Conservation (phyloP, 2,329 filamentous ascomycete genomes). For the Exophiala calicioides region DNA sequence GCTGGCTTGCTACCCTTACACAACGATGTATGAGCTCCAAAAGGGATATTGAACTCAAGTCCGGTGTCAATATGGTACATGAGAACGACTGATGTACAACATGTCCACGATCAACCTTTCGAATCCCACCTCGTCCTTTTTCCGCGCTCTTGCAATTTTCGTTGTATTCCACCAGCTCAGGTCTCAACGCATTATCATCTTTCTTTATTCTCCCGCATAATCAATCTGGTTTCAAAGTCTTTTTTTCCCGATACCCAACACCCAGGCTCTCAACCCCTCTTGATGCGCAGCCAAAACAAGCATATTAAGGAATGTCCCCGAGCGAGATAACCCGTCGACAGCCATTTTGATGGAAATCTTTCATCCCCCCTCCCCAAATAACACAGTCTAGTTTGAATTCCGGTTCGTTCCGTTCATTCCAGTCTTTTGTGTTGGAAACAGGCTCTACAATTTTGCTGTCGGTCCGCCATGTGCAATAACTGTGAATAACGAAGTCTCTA, state of each 20-base stretch:
- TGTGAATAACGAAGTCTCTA: conserved; percentile 12
- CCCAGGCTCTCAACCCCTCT: conserved; percentile 2
- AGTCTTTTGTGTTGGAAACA: conserved; percentile 15
- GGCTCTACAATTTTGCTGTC: conserved; percentile 9
- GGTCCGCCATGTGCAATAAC: conserved; percentile 11
- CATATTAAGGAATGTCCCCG: no score
- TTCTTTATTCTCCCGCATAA: conserved; percentile 14
- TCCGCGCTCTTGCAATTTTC: neutral
- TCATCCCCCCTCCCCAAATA: no score
- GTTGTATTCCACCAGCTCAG: conserved; percentile 1
- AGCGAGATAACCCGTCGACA: no score
- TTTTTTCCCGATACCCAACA: conserved; percentile 8
- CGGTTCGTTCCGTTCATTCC: conserved; percentile 6
- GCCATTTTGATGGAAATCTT: no score
- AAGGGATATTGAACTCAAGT: neutral
- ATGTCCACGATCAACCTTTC: neutral
- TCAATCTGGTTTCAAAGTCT: conserved; percentile 14
- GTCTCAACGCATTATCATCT: conserved; percentile 8
- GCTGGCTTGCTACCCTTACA: neutral
- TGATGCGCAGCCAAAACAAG: neutral
- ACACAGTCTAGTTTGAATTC: conserved; percentile 7
- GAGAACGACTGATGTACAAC: neutral
- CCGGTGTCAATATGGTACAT: conserved; percentile 6
- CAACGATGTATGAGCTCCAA: conserved; percentile 1
- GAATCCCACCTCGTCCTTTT: neutral